phyloP scores from a whole-genome alignment of 768 basidiomycete genomes.

The Suillus subaureus region DNA sequence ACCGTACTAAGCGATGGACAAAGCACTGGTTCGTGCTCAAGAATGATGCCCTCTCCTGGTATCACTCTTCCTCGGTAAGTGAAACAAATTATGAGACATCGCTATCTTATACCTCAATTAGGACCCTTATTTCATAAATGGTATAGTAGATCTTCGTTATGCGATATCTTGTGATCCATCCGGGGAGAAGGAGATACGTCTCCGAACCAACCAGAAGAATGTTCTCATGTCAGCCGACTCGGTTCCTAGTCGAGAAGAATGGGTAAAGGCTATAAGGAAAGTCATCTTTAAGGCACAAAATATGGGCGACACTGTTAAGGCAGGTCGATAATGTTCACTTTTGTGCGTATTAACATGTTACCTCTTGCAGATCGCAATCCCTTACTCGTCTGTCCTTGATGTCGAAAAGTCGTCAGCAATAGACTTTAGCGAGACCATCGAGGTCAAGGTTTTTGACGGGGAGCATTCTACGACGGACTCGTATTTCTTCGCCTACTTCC shows the following conservation, averaged over 20 bases:
- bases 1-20: conserved; percentile 88
- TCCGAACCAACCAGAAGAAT: conserved; percentile 81
- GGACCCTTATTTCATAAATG: conserved; percentile 98
- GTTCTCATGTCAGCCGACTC: conserved; percentile 78
- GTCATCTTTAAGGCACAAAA: conserved; percentile 97
- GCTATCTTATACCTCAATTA: conserved; percentile 32
- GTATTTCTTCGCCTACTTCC: conserved; percentile 96
- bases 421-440: conserved; percentile 96
- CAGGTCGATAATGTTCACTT: conserved; percentile 29
- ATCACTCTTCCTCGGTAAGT: conserved; percentile 82
- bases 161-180: conserved; percentile 84
- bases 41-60: conserved; percentile 97
- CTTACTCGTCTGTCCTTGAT: conserved; percentile 86
- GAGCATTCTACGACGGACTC: conserved; percentile 76
- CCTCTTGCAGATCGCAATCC: conserved; percentile 78
- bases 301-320: conserved; percentile 94
- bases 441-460: conserved; percentile 86
- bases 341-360: conserved; percentile 10
- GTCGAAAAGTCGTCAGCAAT: conserved; percentile 87
- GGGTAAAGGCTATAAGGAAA: conserved; percentile 94
- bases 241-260: conserved; percentile 83
- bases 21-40: conserved; percentile 97
- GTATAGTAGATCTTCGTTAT: conserved; percentile 94
- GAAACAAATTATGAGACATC: not conserved
- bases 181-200: conserved; percentile 76